Evolutionary conservation across 768 basidiomycete genomes (phyloP).

Genomic region (Podaxis sp.): DNA sequence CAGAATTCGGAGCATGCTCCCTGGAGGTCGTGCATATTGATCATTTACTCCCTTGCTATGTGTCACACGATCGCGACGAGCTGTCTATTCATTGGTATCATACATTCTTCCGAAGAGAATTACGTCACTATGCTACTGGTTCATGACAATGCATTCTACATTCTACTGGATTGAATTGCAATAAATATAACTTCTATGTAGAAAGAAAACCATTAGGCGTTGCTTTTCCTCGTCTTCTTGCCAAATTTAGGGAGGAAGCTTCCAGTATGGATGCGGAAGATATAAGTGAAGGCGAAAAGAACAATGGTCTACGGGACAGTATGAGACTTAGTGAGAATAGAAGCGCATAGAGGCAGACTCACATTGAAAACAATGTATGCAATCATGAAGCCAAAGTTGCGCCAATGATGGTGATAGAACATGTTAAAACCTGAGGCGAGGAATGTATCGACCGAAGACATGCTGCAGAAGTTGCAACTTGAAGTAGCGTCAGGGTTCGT

Average conservation of each 20-base stretch:
- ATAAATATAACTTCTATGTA: not conserved
- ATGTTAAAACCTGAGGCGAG: constrained; percentile 52
- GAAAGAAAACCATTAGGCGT: constrained; percentile 6
- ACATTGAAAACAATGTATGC: constrained; percentile 51
- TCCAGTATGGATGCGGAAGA: constrained; percentile 45
- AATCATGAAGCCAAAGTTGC: constrained; percentile 51
- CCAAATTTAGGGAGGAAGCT: constrained; percentile 26
- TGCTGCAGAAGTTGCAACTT: constrained; percentile 60
- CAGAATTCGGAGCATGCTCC: not conserved
- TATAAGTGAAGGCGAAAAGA: constrained; percentile 45
- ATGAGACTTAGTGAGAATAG: not conserved
- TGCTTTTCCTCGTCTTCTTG: constrained; percentile 20
- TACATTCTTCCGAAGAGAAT: too few species aligned
- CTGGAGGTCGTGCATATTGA: not conserved
- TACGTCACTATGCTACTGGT: not conserved
- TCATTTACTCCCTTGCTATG: not conserved
- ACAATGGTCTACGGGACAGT: constrained; percentile 30
- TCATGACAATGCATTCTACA: not conserved
- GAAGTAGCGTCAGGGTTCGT: constrained; percentile 49
- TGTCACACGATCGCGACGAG: not conserved
- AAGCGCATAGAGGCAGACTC: constrained; percentile 20
- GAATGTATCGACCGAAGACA: constrained; percentile 58
- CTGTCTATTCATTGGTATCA: too few species aligned
- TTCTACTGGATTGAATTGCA: not conserved
- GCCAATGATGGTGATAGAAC: constrained; percentile 50